phyloP scores from a whole-genome alignment of 192 early-diverging fungal genomes.

The Borealophlyctis nickersoniae region DNA sequence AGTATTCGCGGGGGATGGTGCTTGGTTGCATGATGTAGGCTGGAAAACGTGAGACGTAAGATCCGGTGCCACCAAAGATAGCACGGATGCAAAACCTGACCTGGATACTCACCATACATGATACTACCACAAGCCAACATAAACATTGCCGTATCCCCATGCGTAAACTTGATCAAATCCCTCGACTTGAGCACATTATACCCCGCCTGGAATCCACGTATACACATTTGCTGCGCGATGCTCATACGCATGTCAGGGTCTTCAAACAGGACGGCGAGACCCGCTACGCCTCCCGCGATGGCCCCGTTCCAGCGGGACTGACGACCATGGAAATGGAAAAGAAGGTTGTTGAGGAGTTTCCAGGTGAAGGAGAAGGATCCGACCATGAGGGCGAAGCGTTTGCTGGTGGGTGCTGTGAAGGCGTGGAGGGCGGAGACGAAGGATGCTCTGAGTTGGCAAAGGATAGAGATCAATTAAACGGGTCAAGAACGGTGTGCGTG shows the following conservation, averaged over 20 bases:
- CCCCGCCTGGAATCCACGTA: constrained; percentile 35
- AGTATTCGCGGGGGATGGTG: constrained; percentile 47
- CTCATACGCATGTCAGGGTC: constrained; percentile 31
- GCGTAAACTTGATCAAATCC: constrained; percentile 33
- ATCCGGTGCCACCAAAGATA: too few relatives aligned
- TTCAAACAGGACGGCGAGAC: constrained; percentile 44
- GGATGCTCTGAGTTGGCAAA: constrained; percentile 27
- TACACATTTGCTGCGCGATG: constrained; percentile 46
- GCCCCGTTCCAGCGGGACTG: constrained; percentile 34
- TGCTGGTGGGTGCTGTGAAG: constrained; percentile 54
- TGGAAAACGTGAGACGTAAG: not conserved
- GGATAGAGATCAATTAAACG: too few relatives aligned
- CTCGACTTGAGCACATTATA: constrained; percentile 42
- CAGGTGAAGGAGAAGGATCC: constrained; percentile 73
- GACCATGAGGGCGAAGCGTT: constrained; percentile 73
- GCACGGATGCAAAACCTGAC: not conserved
- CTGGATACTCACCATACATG: constrained; percentile 30
- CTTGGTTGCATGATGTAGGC: constrained; percentile 44
- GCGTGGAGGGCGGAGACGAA: constrained; percentile 44
- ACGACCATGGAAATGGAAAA: constrained; percentile 24
- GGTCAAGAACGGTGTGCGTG: too few relatives aligned
- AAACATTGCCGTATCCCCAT: constrained; percentile 49
- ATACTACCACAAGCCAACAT: constrained; percentile 32
- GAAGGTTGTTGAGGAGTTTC: constrained; percentile 67
- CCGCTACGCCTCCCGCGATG: constrained; percentile 31